phyloP scores from a whole-genome alignment of 306 rosid genomes.

The Castanea sativa region DNA sequence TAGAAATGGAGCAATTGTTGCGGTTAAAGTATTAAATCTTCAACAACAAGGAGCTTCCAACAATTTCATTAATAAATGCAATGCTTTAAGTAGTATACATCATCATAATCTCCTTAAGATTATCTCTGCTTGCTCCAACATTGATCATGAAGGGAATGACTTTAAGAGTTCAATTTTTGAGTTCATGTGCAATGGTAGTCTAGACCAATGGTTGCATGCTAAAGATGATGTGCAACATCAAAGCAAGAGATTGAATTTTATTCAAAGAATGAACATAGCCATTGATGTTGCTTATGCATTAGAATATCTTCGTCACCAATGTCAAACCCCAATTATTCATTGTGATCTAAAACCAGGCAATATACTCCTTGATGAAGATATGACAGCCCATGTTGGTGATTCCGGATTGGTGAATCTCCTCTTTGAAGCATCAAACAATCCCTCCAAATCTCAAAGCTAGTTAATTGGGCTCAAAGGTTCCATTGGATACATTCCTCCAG shows the following conservation, averaged over 20 bases:
- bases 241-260: too few relatives aligned
- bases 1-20: too few relatives aligned
- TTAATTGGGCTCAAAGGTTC: conserved; percentile 27
- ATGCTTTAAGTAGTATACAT: conserved; percentile 19
- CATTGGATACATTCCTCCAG: conserved; percentile 34
- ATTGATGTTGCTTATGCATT: too few relatives aligned
- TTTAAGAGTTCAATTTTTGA: conserved; percentile 33
- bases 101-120: conserved; percentile 15
- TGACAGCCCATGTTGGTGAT: too few relatives aligned
- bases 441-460: not conserved
- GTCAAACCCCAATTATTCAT: too few relatives aligned
- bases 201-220: not conserved
- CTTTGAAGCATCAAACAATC: not conserved
- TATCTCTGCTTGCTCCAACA: not conserved
- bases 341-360: too few relatives aligned
- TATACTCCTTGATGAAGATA: too few relatives aligned
- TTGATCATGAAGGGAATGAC: conserved; percentile 42
- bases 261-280: too few relatives aligned
- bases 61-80: not conserved
- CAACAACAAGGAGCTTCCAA: not conserved
- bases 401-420: too few relatives aligned
- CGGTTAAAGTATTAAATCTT: conserved; percentile 11
- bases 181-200: conserved; percentile 8
- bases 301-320: too few relatives aligned
- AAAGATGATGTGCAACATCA: too few relatives aligned